These are phyloP conservation scores for Microglena sp. DNA, from an alignment of 139 green algal species.

Conservation along the genomic window DNA sequence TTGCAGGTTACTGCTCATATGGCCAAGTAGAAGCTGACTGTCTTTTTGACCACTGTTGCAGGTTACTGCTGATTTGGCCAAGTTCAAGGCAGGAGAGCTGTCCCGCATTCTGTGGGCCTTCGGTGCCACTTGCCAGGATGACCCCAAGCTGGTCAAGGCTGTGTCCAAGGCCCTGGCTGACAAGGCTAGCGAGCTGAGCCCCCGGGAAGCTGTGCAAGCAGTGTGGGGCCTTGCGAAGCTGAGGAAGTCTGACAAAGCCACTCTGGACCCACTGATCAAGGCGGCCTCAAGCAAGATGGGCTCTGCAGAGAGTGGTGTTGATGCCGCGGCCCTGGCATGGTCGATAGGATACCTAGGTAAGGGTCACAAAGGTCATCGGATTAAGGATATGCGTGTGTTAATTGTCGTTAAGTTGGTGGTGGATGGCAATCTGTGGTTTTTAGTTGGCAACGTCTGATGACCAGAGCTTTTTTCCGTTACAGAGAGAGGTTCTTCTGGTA, in stretches of 20 bases:
- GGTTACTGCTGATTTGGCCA: slow-evolving; percentile 13
- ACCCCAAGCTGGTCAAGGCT: slow-evolving; percentile 20
- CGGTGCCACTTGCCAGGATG: slow-evolving; percentile 25
- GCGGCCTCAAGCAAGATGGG: slow-evolving; percentile 25
- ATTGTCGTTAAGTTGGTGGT: no score
- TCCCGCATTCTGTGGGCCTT: slow-evolving; percentile 36
- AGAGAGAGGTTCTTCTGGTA: no score
- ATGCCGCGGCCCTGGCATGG: slow-evolving; percentile 36
- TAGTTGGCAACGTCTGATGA: no score
- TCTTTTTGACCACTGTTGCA: no score
- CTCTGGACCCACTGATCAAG: slow-evolving; percentile 26
- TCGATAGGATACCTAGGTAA: slow-evolving; percentile 23
- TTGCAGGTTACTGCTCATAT: slow-evolving; percentile 15
- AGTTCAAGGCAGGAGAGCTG: slow-evolving; percentile 24
- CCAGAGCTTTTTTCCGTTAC: no score
- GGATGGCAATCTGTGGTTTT: no score
- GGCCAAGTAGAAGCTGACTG: slow-evolving; percentile 16
- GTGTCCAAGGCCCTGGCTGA: slow-evolving; percentile 8
- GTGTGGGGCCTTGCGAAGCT: slow-evolving; percentile 40
- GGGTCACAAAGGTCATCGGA: no score
- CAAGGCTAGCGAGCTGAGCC: slow-evolving; percentile 20
- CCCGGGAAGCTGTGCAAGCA: slow-evolving; percentile 23
- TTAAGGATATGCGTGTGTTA: no score
- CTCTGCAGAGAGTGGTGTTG: slow-evolving; percentile 17
- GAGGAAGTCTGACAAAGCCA: slow-evolving; percentile 22